These are phyloP conservation scores for Quercus mongolica DNA, from an alignment of 306 rosid species.

Conservation along the genomic window DNA sequence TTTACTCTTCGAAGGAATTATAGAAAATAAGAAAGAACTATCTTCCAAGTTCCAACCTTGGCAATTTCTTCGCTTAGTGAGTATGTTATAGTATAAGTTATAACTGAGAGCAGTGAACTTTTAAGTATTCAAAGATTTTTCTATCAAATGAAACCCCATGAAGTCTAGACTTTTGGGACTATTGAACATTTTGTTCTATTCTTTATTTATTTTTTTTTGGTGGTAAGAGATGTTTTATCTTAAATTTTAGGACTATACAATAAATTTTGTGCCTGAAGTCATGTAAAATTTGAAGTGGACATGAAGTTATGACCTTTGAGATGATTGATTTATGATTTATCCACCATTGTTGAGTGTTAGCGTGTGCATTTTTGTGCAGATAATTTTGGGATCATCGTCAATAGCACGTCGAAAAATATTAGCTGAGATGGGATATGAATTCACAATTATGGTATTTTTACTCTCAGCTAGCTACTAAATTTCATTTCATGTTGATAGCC, in stretches of 20 bases:
- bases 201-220: background rate
- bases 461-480: background rate
- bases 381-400: constrained; percentile 74
- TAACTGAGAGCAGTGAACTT: background rate
- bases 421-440: constrained; percentile 76
- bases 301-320: background rate
- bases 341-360: background rate
- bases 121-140: too few species aligned
- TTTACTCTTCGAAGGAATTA: background rate
- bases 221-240: background rate
- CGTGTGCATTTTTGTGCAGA: constrained; percentile 35
- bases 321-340: background rate
- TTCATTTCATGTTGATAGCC: background rate
- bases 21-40: background rate
- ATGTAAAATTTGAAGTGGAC: background rate
- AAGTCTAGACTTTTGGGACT: too few species aligned
- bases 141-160: too few species aligned
- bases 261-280: background rate
- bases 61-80: background rate
- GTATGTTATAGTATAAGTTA: background rate
- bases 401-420: constrained; percentile 63
- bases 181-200: background rate
- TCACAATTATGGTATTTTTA: constrained; percentile 49
- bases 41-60: background rate
- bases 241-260: background rate